Evolutionary conservation across 2,329 filamentous ascomycete species (phyloP), one percentile per base, ranked within the genome.

Genomic region (Sporothrix inflata): DNA sequence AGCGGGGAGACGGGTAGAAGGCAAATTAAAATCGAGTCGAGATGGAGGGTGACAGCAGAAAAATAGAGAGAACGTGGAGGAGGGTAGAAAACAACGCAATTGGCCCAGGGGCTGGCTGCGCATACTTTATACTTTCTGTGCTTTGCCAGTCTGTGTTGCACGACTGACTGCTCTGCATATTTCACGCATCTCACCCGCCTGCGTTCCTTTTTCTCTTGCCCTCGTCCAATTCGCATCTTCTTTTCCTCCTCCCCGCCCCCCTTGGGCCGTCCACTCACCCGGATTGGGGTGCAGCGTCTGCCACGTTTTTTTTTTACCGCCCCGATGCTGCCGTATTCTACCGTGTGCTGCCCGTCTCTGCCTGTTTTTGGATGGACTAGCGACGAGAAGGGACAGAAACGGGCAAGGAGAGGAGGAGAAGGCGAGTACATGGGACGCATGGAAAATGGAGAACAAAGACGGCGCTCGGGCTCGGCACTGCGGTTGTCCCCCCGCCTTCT

Each of bases 191-290:
- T 19, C 4, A 30, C 24, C n/a, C 16, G 42, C 42, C 42, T 16
- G 42, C 9, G 3, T 45, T n/a, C n/a, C 42, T 12, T 11, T 3
- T 34, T 34, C 30, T 34, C 30, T 3, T 34, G 42, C 8, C 11
- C 42, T 42, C 21, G 27, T 27, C n/a, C n/a, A n/a, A n/a, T n/a
- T n/a, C n/a, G n/a, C n/a, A n/a, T n/a, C n/a, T n/a, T n/a, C 11
- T 42, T 27, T 49, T 8, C 16, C 2, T 47, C 14, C 34, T 19
- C 24, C 67, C 34, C 67, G 21, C 24, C 21, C 40, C 24, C 40
- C 21, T 45, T 40, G 49, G 45, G 45, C 55, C 57, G 57, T 47
- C 69, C 30, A 71, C 69, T 71, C 55, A 65, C 30, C 69, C 69
- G 69, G n/a, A 51, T 71, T 65, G 45, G 69, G 69, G 40, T 53